A percentile compares a stretch with the other conserved stretches of the same genome.
Conservation (phyloP, 2,329 filamentous ascomycete species). For the Cercospora sesami region DNA sequence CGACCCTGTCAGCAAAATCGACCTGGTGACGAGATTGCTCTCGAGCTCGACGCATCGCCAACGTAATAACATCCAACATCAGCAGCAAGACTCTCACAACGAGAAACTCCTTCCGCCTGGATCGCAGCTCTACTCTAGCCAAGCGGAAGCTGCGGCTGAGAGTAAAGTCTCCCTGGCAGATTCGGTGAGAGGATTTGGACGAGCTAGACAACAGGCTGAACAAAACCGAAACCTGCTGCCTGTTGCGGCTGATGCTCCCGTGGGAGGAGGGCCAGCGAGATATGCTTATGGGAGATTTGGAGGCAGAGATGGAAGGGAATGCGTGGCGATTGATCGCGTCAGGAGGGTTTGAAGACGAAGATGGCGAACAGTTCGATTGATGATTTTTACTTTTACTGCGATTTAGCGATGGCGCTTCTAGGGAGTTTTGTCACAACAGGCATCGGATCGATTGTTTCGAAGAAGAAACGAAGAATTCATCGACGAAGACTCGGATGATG, state of each 20-base stretch:
- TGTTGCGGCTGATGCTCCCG: not conserved
- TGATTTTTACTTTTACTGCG: not conserved
- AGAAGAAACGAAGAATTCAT: not conserved
- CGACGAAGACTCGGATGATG: not conserved
- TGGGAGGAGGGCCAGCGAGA: slow-evolving; percentile 31
- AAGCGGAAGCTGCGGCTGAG: slow-evolving; percentile 20
- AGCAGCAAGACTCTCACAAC: slow-evolving; percentile 13
- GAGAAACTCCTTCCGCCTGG: slow-evolving; percentile 13
- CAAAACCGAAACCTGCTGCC: not conserved
- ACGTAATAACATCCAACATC: slow-evolving; percentile 40
- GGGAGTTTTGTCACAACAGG: not conserved
- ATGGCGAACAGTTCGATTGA: not conserved
- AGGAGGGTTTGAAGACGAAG: slow-evolving; percentile 2
- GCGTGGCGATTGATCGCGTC: slow-evolving; percentile 61
- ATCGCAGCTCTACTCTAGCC: not conserved
- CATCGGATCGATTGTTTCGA: not conserved
- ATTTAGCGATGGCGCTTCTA: slow-evolving; percentile 1
- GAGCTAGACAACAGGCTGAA: slow-evolving; percentile 27
- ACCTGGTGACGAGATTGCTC: slow-evolving; percentile 69
- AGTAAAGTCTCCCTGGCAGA: slow-evolving; percentile 37
- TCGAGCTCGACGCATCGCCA: slow-evolving; percentile 51
- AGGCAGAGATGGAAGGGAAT: slow-evolving; percentile 60
- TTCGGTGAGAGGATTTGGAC: slow-evolving; percentile 36
- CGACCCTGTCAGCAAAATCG: slow-evolving; percentile 63
- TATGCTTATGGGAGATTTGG: slow-evolving; percentile 61